Conservation (phyloP, 169 alveolate species). For the Cryptosporidium meleagridis region DNA sequence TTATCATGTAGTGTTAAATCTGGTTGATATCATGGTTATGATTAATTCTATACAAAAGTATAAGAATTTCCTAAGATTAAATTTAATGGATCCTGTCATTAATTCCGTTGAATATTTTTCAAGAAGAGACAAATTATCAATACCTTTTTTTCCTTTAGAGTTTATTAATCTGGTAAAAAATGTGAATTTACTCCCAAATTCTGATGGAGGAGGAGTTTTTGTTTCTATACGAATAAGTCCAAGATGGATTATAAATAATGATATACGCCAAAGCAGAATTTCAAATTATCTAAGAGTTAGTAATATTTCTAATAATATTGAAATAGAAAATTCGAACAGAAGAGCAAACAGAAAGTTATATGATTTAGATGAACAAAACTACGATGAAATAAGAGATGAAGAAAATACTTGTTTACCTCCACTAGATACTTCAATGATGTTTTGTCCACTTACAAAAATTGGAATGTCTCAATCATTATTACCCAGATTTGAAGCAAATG, state of each 20-base stretch:
- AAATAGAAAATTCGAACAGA: background rate
- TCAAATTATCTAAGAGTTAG: slow-evolving; percentile 3
- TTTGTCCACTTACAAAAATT: slow-evolving; percentile 53
- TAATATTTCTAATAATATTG: background rate
- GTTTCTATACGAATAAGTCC: slow-evolving; percentile 31
- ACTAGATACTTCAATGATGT: slow-evolving; percentile 44
- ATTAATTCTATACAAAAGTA: slow-evolving; percentile 34
- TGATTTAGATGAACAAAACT: slow-evolving; percentile 8
- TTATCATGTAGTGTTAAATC: slow-evolving; percentile 26
- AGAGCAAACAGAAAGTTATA: background rate
- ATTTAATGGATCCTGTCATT: slow-evolving; percentile 44
- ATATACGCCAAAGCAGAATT: slow-evolving; percentile 4
- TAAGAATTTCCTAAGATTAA: slow-evolving; percentile 30
- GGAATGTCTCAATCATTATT: slow-evolving; percentile 42
- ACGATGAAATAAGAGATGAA: slow-evolving; percentile 46
- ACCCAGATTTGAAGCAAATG: slow-evolving; percentile 51
- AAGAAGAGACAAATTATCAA: slow-evolving; percentile 29
- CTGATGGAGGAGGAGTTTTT: slow-evolving; percentile 45
- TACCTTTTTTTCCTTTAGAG: slow-evolving; percentile 35
- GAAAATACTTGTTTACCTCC: slow-evolving; percentile 32
- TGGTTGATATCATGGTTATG: slow-evolving; percentile 32
- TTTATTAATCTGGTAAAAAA: slow-evolving; percentile 7
- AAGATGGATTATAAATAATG: slow-evolving; percentile 40
- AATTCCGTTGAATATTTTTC: slow-evolving; percentile 36
- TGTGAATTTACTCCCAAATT: background rate